Evolutionary conservation across 2,329 filamentous ascomycete species (phyloP).

Genomic region (Coniosporium tulheliwenetii): DNA sequence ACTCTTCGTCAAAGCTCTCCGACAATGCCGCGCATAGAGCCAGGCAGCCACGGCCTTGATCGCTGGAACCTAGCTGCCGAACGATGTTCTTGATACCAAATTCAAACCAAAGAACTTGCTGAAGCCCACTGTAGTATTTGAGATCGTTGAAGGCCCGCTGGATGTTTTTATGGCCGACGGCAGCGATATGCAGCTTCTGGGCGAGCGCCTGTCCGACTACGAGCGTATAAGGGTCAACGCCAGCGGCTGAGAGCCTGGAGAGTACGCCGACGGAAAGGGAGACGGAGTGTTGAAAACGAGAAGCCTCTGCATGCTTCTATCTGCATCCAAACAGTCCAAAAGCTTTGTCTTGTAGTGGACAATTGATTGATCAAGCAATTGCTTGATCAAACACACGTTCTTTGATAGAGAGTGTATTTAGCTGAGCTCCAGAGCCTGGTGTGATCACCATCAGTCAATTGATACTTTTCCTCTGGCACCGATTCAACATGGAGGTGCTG

Average conservation of each 20-base stretch:
- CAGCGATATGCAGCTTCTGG: not conserved
- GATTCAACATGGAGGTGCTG: too few species aligned
- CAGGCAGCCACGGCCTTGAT: not conserved
- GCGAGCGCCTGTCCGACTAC: not conserved
- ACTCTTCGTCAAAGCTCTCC: not conserved
- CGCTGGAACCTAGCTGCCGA: not conserved
- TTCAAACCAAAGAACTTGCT: not conserved
- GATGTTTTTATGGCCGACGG: not conserved
- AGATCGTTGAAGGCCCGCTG: not conserved
- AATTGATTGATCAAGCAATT: too few species aligned
- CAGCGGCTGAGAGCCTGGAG: not conserved
- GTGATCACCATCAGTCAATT: too few species aligned
- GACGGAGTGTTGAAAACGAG: not conserved
- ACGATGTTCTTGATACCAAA: not conserved
- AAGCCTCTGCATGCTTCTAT: too few species aligned
- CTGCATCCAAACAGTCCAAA: too few species aligned
- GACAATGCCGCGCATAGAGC: not conserved
- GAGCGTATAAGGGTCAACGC: slow-evolving; percentile 1
- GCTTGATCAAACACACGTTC: too few species aligned
- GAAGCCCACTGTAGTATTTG: not conserved
- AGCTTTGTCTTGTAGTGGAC: too few species aligned
- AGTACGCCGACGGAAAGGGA: not conserved
- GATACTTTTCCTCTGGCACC: too few species aligned
- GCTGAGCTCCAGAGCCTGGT: too few species aligned
- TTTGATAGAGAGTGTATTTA: too few species aligned